Conservation (phyloP, 1,284 basidiomycete species). For the Rhodofomes roseus region DNA sequence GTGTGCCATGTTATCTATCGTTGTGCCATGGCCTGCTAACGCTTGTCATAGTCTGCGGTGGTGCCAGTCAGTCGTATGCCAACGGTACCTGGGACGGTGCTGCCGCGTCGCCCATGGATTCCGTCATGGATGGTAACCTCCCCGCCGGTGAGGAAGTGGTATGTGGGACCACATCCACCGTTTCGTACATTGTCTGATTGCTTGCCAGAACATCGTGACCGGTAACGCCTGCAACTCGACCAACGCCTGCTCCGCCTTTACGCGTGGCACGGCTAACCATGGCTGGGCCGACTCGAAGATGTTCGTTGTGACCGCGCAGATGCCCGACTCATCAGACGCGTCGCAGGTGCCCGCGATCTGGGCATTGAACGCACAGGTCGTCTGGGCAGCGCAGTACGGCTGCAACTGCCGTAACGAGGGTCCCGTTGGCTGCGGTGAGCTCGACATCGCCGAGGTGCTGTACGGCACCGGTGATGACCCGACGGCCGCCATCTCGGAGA, state of each 20-base stretch:
- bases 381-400: slow-evolving; percentile 30
- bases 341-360: slow-evolving; percentile 27
- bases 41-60: slow-evolving; percentile 12
- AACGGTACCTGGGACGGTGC: slow-evolving; percentile 17
- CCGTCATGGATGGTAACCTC: slow-evolving; percentile 12
- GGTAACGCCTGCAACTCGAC: slow-evolving; percentile 2
- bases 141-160: slow-evolving; percentile 16
- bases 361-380: slow-evolving; percentile 29
- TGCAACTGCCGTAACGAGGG: slow-evolving; percentile 31
- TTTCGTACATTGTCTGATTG: background rate
- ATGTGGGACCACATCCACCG: background rate
- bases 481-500: slow-evolving; percentile 24
- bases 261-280: slow-evolving; percentile 28
- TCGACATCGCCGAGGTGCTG: slow-evolving; percentile 30
- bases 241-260: slow-evolving; percentile 25
- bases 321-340: slow-evolving; percentile 17
- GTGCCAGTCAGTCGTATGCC: slow-evolving; percentile 21
- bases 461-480: slow-evolving; percentile 16
- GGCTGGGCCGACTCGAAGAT: slow-evolving; percentile 28
- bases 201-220: slow-evolving; percentile 8
- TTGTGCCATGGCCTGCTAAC: background rate
- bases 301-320: slow-evolving; percentile 23
- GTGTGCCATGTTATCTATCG: slow-evolving; percentile 4
- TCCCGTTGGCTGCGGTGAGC: slow-evolving; percentile 25
- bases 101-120: slow-evolving; percentile 12